Base-by-base conservation (phyloP, 176 grass and related monocot species). In the Zea luxurians region DNA sequence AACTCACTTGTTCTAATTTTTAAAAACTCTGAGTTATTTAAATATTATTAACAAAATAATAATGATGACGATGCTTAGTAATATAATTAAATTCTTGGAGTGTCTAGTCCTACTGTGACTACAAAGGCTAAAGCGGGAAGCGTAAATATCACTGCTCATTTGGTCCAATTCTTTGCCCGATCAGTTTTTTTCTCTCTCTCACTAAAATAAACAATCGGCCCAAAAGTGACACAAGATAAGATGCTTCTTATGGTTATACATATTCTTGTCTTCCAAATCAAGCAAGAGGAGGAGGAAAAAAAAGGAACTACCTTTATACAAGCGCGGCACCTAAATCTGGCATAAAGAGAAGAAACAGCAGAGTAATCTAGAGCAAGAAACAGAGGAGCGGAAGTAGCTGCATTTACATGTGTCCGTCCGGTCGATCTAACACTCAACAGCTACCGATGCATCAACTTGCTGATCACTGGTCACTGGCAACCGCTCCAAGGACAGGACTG, bases 191-290 rank as follows among this genome's bases (percentile, higher is more conserved):
- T 88, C 72, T 81, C 77, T 27, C 27, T 27, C 27, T 27, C 71
- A 71, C 58, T 58, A 53, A 66, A 76, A 35, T 61, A 79, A 68
- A 37, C 8, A 48, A 77, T 13, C 2, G 27, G 2, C 34, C 46
- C 43, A 77, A 85, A 41, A 61, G 60, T 46, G 66, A 36, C 2
- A 15, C 41, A 77, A 66, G 72, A 82, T 81, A 85, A 85, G 66
- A 89, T 89, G 78, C 72, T 66, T 12, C 64, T 52, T 85, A 85
- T 27, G 27, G 82, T 89, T 89, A 82, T 89, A 82, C 78, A 85
- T 85, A 85, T 89, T 85, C 87, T 82, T 89, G 87, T 73, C 82
- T 78, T 78, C 73, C 37, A 67, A 85, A 73, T 77, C 73, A 89
- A 89, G 82, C 87, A 85, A 89, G 4, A 4, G 37, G 11, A 4